Evolutionary conservation across 176 grass and related monocot genomes (phyloP).

Genomic region (Aegilops speltoides): DNA sequence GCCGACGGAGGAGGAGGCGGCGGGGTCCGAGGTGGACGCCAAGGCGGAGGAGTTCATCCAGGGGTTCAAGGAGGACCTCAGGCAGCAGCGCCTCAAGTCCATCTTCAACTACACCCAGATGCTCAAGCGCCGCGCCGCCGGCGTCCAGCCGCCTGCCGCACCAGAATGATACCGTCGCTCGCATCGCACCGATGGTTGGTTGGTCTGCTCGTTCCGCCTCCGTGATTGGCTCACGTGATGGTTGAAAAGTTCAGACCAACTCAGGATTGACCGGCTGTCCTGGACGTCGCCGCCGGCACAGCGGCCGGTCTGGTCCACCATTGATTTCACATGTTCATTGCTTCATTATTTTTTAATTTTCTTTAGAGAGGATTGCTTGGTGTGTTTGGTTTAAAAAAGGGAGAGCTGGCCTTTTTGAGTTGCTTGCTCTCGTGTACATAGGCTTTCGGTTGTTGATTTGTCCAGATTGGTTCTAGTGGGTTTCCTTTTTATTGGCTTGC

Average conservation of each 20-base stretch:
- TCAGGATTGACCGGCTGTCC: background rate
- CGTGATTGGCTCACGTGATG: background rate
- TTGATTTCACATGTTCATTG: background rate
- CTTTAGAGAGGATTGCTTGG: background rate
- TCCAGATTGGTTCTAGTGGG: background rate
- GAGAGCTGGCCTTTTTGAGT: background rate
- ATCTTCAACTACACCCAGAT: conserved; percentile 64
- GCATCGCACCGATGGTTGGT: background rate
- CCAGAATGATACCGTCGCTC: background rate
- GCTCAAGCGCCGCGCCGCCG: conserved; percentile 37
- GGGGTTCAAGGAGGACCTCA: conserved; percentile 30
- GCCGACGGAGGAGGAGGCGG: conserved; percentile 7
- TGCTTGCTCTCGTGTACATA: background rate
- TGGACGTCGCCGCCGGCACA: background rate
- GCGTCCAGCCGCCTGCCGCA: background rate
- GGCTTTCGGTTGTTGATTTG: background rate
- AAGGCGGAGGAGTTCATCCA: conserved; percentile 38
- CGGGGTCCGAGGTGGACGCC: conserved; percentile 44
- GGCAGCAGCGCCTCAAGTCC: conserved; percentile 50
- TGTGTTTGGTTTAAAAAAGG: background rate
- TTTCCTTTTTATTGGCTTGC: background rate
- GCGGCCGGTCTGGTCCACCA: background rate
- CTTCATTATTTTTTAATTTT: background rate
- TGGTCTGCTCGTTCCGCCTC: background rate
- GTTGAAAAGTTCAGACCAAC: background rate